Base-by-base conservation (phyloP, 495 filamentous ascomycete species). In the Annulohypoxylon maeteangense region DNA sequence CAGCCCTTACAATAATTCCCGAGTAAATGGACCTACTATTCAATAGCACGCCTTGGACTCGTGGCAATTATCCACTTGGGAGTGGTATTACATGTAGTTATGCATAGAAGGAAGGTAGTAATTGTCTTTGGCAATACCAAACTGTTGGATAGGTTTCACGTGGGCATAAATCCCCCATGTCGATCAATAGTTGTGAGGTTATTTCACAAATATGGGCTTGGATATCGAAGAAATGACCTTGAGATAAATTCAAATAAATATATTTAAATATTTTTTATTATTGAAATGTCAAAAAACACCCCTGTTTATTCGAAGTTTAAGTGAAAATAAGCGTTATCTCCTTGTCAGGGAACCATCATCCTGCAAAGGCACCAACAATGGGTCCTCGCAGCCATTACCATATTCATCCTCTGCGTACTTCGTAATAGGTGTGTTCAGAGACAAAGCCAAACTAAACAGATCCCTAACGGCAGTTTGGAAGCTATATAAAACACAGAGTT, bases 221-320 rank as follows among this genome's bases (percentile, higher is more conserved):
- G 34, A 47, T 47, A 40, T 53, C 20, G 6, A 44, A 29, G 22
- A 50, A 62, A 20, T 7, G 5, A 14, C 18, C n/a, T 55, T 11
- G 50, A 64, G 60, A 69, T 64, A 69, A 64, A 70, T 58, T 69
- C 20, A 47, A 60, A 47, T 53, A 65, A 65, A 65, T 45, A 18
- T 44, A 38, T 57, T 36, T 57, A n/a, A 40, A 4, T 5, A 40
- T 40, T 56, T 56, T 18, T 56, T 27, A n/a, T n/a, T 23, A 6
- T 11, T 38, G 18, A 18, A 20, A 36, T 55, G 10, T 18, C 2
- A 11, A 8, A 55, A 34, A 36, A 11, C n/a, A 16, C 29, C 29
- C 51, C 51, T 18, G 29, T 55, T 36, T 36, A 54, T 20, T 12
- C 25, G 11, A 51, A 55, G 29, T 18, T 36, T 20, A 18, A 55